phyloP scores from a whole-genome alignment of 345 rosid species.

The Tarenaya hassleriana region DNA sequence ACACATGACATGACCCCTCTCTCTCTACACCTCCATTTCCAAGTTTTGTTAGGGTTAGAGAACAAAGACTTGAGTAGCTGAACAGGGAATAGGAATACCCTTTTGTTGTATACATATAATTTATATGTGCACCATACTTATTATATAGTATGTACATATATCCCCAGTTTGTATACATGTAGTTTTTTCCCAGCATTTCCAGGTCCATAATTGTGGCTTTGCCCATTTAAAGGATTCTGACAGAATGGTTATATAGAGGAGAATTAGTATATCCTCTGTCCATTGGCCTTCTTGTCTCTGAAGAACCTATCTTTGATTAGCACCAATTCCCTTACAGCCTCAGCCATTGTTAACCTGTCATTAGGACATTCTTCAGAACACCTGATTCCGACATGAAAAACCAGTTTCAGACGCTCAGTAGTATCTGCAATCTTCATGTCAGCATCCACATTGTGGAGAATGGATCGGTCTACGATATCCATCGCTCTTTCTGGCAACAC shows the following conservation, averaged over 20 bases:
- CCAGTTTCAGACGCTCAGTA: background rate
- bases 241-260: too few relatives aligned
- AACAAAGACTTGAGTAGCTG: constrained; percentile 2
- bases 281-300: too few relatives aligned
- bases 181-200: too few relatives aligned
- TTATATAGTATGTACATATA: background rate
- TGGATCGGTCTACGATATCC: background rate
- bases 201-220: too few relatives aligned
- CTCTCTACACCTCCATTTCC: too few relatives aligned
- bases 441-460: background rate
- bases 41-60: constrained; percentile 57
- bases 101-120: background rate
- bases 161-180: too few relatives aligned
- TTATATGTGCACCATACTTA: background rate
- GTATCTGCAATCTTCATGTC: background rate
- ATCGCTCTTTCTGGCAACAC: constrained; percentile 1
- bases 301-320: background rate
- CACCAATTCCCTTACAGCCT: background rate
- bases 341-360: background rate
- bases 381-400: background rate
- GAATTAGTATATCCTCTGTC: too few relatives aligned
- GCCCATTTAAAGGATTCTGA: too few relatives aligned
- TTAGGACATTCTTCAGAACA: background rate
- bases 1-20: constrained; percentile 12
- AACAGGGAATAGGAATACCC: background rate